These are phyloP conservation scores for Penicillium fimorum DNA, from an alignment of 495 filamentous ascomycete genomes.

Conservation along the genomic window DNA sequence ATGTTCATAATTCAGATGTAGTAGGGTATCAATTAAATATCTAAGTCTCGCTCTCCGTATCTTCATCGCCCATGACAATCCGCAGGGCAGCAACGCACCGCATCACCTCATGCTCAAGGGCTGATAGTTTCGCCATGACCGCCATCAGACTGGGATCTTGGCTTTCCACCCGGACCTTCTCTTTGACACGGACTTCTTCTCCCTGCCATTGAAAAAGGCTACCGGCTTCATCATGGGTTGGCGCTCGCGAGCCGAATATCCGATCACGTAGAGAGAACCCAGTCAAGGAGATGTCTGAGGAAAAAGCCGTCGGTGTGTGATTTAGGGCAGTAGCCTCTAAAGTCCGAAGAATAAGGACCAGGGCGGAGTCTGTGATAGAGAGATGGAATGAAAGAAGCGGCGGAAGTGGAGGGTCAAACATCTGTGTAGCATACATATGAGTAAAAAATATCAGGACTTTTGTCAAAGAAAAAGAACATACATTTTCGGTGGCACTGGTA, in stretches of 20 bases:
- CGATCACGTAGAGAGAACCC: slow-evolving; percentile 59
- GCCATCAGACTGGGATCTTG: slow-evolving; percentile 87
- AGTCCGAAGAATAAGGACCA: slow-evolving; percentile 76
- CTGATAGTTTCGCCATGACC: slow-evolving; percentile 82
- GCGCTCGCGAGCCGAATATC: slow-evolving; percentile 52
- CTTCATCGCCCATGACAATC: slow-evolving; percentile 71
- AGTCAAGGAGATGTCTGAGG: slow-evolving; percentile 51
- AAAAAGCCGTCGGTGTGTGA: slow-evolving; percentile 58
- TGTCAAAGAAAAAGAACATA: slow-evolving; percentile 26
- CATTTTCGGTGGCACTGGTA: slow-evolving; percentile 50
- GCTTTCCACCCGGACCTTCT: slow-evolving; percentile 87
- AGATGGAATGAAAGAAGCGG: slow-evolving; percentile 70
- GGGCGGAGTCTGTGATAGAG: slow-evolving; percentile 69
- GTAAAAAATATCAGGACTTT: background rate
- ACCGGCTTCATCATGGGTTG: slow-evolving; percentile 79
- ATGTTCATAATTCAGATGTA: background rate
- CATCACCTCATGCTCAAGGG: slow-evolving; percentile 70
- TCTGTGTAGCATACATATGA: slow-evolving; percentile 20
- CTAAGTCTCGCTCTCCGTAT: slow-evolving; percentile 39
- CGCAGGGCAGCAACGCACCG: slow-evolving; percentile 69
- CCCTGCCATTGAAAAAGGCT: slow-evolving; percentile 66
- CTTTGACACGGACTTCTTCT: slow-evolving; percentile 76
- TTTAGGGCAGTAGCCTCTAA: slow-evolving; percentile 64
- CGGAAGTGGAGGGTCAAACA: slow-evolving; percentile 59
- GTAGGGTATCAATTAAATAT: slow-evolving; percentile 3